Conservation (phyloP, 306 rosid species). For the Acacia acuminata region DNA sequence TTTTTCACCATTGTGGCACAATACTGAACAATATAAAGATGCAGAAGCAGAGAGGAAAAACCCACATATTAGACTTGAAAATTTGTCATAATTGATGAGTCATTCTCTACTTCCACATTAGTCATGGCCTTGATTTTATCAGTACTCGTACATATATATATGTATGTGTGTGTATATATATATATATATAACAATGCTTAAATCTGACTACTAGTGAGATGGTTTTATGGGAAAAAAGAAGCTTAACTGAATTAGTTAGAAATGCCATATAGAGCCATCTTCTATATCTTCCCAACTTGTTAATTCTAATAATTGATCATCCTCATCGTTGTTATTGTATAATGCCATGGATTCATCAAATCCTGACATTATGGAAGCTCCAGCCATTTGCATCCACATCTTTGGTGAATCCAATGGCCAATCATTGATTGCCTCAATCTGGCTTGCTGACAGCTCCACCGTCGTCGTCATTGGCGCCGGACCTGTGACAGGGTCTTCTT, state of each 20-base stretch:
- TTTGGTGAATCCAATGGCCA: slow-evolving; percentile 86
- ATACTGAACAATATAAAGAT: not conserved
- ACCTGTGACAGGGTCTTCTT: not conserved
- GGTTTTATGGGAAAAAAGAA: no score
- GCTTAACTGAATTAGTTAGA: not conserved
- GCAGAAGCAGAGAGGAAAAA: not conserved
- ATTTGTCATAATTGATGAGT: not conserved
- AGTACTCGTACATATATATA: no score
- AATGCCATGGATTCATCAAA: slow-evolving; percentile 27
- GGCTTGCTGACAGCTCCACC: slow-evolving; percentile 65
- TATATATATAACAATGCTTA: no score
- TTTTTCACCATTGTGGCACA: not conserved
- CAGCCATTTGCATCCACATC: slow-evolving; percentile 83
- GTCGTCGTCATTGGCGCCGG: slow-evolving; percentile 34
- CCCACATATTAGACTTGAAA: not conserved
- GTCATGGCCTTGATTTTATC: not conserved
- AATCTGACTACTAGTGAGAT: no score
- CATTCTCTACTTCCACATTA: not conserved
- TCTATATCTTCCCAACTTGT: slow-evolving; percentile 55
- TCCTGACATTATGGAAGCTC: not conserved
- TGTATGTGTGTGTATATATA: no score
- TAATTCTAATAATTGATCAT: not conserved
- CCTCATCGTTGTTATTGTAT: not conserved
- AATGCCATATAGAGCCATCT: slow-evolving; percentile 57
- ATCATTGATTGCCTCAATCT: slow-evolving; percentile 89